Evolutionary conservation across 2,329 filamentous ascomycete genomes (phyloP).

Genomic region (Xylariaceae sp.): DNA sequence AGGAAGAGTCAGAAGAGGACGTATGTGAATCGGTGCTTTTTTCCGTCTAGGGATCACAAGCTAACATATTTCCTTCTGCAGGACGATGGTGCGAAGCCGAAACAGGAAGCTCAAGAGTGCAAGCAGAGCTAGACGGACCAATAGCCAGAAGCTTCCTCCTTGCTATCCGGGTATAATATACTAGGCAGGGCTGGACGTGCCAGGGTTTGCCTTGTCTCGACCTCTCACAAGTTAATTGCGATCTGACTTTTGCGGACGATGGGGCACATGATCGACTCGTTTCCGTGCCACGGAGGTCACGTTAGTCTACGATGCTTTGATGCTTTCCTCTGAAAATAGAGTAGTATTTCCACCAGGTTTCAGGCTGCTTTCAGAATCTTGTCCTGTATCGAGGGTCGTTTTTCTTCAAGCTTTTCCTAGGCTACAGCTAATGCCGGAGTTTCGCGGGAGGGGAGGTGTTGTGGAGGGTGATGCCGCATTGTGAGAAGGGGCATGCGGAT

Average conservation of each 20-base stretch:
- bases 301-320: slow-evolving; percentile 24
- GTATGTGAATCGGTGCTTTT: slow-evolving; percentile 42
- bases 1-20: slow-evolving; percentile 77
- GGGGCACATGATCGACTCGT: slow-evolving; percentile 24
- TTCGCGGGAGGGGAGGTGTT: slow-evolving; percentile 22
- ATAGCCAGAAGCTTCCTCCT: slow-evolving; percentile 1
- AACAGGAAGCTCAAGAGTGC: slow-evolving; percentile 92
- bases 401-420: slow-evolving; percentile 30
- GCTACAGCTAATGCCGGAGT: slow-evolving; percentile 25
- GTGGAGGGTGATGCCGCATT: slow-evolving; percentile 22
- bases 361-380: slow-evolving; percentile 33
- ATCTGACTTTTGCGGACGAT: slow-evolving; percentile 7
- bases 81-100: slow-evolving; percentile 85
- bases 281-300: slow-evolving; percentile 32
- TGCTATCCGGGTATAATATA: slow-evolving; percentile 13
- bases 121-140: slow-evolving; percentile 72
- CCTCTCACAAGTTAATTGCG: slow-evolving; percentile 11
- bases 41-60: neutral
- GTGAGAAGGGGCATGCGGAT: slow-evolving; percentile 25
- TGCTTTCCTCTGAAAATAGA: slow-evolving; percentile 32
- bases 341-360: slow-evolving; percentile 32
- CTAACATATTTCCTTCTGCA: slow-evolving; percentile 39
- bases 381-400: slow-evolving; percentile 35
- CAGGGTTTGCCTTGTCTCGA: slow-evolving; percentile 10
- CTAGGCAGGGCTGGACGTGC: slow-evolving; percentile 8